phyloP scores from a whole-genome alignment of 2,329 filamentous ascomycete species.

The Penicillium sp. region DNA sequence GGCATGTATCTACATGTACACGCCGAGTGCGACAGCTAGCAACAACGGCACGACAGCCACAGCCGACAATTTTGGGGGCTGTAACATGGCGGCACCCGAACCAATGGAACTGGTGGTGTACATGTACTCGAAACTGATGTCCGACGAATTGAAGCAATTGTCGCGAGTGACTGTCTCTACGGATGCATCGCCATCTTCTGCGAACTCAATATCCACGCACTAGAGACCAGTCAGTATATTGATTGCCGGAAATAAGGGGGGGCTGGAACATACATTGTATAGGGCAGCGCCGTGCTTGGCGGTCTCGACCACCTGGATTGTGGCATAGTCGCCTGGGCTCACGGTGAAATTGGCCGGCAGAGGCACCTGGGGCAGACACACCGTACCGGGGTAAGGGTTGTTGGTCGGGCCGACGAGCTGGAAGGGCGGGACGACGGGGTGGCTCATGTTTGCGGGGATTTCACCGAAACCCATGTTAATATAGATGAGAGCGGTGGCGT shows the following conservation, averaged over 20 bases:
- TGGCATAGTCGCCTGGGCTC: constrained; percentile 80
- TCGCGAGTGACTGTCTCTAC: constrained; percentile 70
- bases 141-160: constrained; percentile 86
- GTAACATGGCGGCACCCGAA: constrained; percentile 22
- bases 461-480: constrained; percentile 86
- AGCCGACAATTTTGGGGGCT: constrained; percentile 15
- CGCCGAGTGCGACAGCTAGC: constrained; percentile 21
- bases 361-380: constrained; percentile 87
- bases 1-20: constrained; percentile 18
- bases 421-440: constrained; percentile 75
- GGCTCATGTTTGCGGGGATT: constrained; percentile 82
- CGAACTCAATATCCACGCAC: constrained; percentile 95
- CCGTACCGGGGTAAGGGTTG: constrained; percentile 78
- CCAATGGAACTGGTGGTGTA: constrained; percentile 51
- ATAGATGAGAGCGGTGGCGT: constrained; percentile 77
- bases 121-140: constrained; percentile 72
- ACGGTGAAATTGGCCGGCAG: constrained; percentile 70
- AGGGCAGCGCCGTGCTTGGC: constrained; percentile 80
- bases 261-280: constrained; percentile 64
- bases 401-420: constrained; percentile 79
- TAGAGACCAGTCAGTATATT: constrained; percentile 37
- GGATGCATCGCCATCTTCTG: constrained; percentile 65
- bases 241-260: not conserved
- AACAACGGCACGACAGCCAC: constrained; percentile 26
- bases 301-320: constrained; percentile 81